A percentile compares a stretch with the other conserved stretches of the same genome.
Conservation (phyloP, 768 basidiomycete genomes). For the Suillus subluteus region DNA sequence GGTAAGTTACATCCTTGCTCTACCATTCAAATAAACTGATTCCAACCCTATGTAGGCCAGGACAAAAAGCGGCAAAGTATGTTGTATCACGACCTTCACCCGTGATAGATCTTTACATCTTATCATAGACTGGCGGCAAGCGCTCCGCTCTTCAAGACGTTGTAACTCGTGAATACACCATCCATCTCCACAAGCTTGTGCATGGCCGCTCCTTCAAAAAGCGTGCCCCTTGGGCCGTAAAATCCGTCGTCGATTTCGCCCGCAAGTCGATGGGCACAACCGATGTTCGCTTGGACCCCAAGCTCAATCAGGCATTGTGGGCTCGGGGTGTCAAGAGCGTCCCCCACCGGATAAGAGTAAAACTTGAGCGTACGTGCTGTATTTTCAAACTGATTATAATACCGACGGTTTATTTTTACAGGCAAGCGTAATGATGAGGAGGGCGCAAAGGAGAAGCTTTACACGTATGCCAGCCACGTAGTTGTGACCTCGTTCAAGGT, state of each 20-base stretch:
- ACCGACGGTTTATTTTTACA: constrained; percentile 32
- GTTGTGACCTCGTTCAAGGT: constrained; percentile 86
- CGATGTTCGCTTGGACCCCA: constrained; percentile 94
- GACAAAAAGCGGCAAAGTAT: constrained; percentile 35
- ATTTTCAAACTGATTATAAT: not conserved
- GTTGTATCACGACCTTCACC: constrained; percentile 29
- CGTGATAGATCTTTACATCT: constrained; percentile 9
- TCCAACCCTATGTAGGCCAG: constrained; percentile 40
- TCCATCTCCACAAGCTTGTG: constrained; percentile 95
- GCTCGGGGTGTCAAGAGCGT: constrained; percentile 91
- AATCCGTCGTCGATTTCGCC: constrained; percentile 91
- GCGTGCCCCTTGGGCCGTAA: constrained; percentile 95
- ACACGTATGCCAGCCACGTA: constrained; percentile 86
- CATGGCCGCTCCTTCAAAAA: constrained; percentile 96
- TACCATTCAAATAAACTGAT: constrained; percentile 19
- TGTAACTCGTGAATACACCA: constrained; percentile 98
- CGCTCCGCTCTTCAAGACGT: constrained; percentile 98
- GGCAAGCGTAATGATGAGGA: constrained; percentile 99
- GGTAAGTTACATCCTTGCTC: constrained; percentile 39
- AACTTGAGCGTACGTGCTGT: constrained; percentile 81
- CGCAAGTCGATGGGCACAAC: constrained; percentile 94
- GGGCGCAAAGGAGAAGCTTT: constrained; percentile 97
- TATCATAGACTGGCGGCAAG: constrained; percentile 70
- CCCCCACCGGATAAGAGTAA: constrained; percentile 89
- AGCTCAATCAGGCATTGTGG: constrained; percentile 97